Evolutionary conservation across 306 rosid genomes (phyloP), one percentile per base, ranked within the genome.

Genomic region (Cicer arietinum): DNA sequence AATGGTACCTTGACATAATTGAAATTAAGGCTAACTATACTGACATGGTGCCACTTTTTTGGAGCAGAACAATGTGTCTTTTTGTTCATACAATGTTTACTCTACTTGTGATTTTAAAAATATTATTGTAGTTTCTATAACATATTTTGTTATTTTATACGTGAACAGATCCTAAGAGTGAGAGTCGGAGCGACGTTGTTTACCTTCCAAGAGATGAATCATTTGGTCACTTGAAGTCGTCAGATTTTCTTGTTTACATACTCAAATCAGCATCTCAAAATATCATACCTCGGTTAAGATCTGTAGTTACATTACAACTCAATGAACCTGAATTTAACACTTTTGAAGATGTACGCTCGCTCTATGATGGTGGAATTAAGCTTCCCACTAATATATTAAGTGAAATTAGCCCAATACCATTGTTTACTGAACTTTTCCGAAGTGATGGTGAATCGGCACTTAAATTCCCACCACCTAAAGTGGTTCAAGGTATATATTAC

Each of bases 161-260:
- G 8, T 74, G n/a, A 16, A 40, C 83, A 90, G 96, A 90, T 88
- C 90, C 82, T 0, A 69, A 77, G 0, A 60, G 60, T 37, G 96
- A 92, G 89, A 86, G 74, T 6, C 81, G 81, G 6, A 76, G 85
- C 56, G 85, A 71, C 67, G 59, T 9, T 18, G 60, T 92, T 42
- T 92, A 92, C 39, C 88, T 91, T 45, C 98, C 96, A 10, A 86
- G 94, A 74, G 98, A 90, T 48, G 98, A 92, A 66, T 51, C 86
- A 63, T 90, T 92, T 78, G 91, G 92, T 5, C 89, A 86, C 85
- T 68, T 85, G 79, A 92, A 92, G 83, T 73, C 92, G 25, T 76
- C 86, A 0, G 98, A 92, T 41, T 90, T 92, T 42, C 75, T 92
- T 72, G 73, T 82, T 12, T 88, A 83, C 60, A 81, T 86, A 13